phyloP scores from a whole-genome alignment of 2,329 filamentous ascomycete genomes.

The Talaromyces marneffei region DNA sequence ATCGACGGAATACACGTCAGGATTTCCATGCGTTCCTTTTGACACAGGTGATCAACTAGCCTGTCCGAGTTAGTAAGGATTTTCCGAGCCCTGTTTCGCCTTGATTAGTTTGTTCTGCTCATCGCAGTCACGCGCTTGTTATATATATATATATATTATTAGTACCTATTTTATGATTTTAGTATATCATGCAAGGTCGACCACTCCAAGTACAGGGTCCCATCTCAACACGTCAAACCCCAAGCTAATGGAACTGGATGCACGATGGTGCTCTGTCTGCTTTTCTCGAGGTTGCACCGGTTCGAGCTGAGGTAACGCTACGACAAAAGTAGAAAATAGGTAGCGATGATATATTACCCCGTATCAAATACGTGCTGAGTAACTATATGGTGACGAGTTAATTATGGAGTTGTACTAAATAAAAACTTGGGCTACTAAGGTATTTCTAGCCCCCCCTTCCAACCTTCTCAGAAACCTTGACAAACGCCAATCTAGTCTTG shows the following conservation, averaged over 20 bases:
- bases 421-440: neutral
- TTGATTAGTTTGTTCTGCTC: neutral
- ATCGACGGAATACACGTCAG: neutral
- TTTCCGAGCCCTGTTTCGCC: neutral
- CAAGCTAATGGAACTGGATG: neutral
- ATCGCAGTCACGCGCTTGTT: neutral
- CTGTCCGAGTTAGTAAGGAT: neutral
- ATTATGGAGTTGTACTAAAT: neutral
- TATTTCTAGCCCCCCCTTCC: neutral
- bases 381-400: neutral
- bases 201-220: neutral
- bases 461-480: neutral
- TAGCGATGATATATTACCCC: neutral
- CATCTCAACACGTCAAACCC: neutral
- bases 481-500: neutral
- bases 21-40: neutral
- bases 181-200: neutral
- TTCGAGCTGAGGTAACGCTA: constrained; percentile 3
- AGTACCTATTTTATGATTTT: neutral
- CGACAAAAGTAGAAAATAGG: neutral
- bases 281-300: constrained; percentile 4
- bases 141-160: neutral
- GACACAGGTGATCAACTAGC: neutral
- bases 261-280: neutral
- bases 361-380: neutral